Conservation (phyloP, 768 basidiomycete species). For the Phlebiopsis gigantea region DNA sequence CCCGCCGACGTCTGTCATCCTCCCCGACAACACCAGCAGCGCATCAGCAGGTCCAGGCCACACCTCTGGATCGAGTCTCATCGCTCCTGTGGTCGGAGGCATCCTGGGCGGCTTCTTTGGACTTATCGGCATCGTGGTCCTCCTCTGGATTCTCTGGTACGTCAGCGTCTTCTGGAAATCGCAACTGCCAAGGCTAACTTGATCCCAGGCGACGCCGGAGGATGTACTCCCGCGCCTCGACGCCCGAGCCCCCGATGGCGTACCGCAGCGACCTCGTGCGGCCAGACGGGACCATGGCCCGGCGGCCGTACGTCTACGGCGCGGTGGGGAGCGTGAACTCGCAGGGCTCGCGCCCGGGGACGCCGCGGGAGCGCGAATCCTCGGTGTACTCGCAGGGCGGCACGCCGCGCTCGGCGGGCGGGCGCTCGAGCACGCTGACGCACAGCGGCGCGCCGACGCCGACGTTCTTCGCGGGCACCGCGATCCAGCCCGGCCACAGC, state of each 20-base stretch:
- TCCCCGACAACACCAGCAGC: constrained; percentile 23
- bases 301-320: constrained; percentile 60
- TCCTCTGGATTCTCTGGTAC: constrained; percentile 49
- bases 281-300: constrained; percentile 30
- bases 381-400: constrained; percentile 7
- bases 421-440: constrained; percentile 1
- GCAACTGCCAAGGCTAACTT: too few relatives aligned
- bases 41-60: neutral
- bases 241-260: constrained; percentile 1
- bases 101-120: constrained; percentile 52
- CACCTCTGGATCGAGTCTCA: constrained; percentile 8
- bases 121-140: constrained; percentile 36
- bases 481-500: constrained; percentile 7
- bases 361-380: constrained; percentile 6
- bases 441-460: constrained; percentile 11
- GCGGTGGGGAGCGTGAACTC: constrained; percentile 38
- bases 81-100: constrained; percentile 49
- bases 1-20: constrained; percentile 22
- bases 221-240: neutral
- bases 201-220: neutral
- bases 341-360: constrained; percentile 7
- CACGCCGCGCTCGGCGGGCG: constrained; percentile 3
- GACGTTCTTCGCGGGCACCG: constrained; percentile 4
- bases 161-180: constrained; percentile 7
- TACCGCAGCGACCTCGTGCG: neutral